Percentiles rank a stretch among this genome's conserved stretches.
Evolutionary conservation across 129 eudicot genomes (phyloP).

Genomic region (Helianthus tuberosus): DNA sequence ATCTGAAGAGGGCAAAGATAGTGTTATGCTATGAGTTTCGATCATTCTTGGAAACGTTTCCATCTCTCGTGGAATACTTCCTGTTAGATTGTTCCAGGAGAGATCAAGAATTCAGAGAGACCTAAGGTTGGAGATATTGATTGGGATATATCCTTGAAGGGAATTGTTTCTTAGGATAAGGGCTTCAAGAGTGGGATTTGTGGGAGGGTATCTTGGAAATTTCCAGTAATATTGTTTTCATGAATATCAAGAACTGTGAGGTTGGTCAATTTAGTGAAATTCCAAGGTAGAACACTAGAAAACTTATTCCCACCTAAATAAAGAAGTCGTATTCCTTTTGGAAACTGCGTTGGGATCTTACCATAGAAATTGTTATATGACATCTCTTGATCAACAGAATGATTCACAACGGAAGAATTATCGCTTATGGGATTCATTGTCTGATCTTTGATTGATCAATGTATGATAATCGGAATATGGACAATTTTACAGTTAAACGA

Average conservation of each 20-base stretch:
- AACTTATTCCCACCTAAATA: conserved; percentile 50
- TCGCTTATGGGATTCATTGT: too few relatives aligned
- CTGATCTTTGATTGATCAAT: too few relatives aligned
- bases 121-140: conserved; percentile 35
- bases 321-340: conserved; percentile 34
- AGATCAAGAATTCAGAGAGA: conserved; percentile 55
- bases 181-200: conserved; percentile 40
- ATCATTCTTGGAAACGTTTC: conserved; percentile 45
- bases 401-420: too few relatives aligned
- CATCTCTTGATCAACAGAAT: too few relatives aligned
- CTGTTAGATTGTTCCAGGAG: conserved; percentile 41
- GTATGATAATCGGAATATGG: too few relatives aligned
- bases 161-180: conserved; percentile 51
- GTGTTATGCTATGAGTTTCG: conserved; percentile 6
- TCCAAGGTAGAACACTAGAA: conserved; percentile 51
- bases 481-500: too few relatives aligned
- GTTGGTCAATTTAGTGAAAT: conserved; percentile 40
- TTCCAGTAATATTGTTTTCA: conserved; percentile 45
- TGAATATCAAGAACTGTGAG: conserved; percentile 68
- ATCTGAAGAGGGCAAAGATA: not conserved
- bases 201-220: conserved; percentile 32
- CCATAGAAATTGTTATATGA: conserved; percentile 52
- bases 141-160: conserved; percentile 44
- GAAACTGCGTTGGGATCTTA: conserved; percentile 40
- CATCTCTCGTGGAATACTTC: conserved; percentile 37